Evolutionary conservation across 176 grass and related monocot genomes (phyloP), one percentile per base, ranked within the genome.

Genomic region (Oryza nivara): DNA sequence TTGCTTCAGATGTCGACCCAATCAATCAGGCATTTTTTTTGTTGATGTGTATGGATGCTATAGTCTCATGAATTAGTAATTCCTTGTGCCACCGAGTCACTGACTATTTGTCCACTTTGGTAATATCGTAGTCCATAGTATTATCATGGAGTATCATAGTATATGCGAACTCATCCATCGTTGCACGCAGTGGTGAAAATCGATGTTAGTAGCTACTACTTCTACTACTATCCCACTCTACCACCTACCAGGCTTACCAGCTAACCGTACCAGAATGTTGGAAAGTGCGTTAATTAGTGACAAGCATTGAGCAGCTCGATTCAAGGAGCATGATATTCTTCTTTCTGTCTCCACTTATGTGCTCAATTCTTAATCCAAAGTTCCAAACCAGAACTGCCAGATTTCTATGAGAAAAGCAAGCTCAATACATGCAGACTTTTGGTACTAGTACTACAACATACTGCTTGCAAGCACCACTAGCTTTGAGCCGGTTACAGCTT

Each of bases 401-500:
- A 68, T 86, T 82, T 78, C 36, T 40, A 83, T 74, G 25, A 20
- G 23, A 25, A 90, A 90, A 64, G 77, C 65, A 75, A 65, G 34
- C 65, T 73, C 52, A 65, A 68, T 35, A 11, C 77, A 70, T 13
- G 38, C 41, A 56, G 44, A 49, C 83, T 82, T 89, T 67, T 36
- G 25, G 19, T 48, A 48, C 23, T 68, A 36, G 19, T 73, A 76
- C 60, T 60, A 20, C n/a, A 20, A 20, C n/a, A 20, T 65, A n/a
- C 28, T 43, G 52, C 76, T 74, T 32, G 52, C 77, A 35, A 89
- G 74, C 68, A 77, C 19, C 44, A 15, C 46, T 17, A 54, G 46
- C 88, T 74, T 64, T 83, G 84, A 68, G 28, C 68, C 83, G 45
- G 23, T 4, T 69, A 66, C 79, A 86, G 84, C 88, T 83, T 79